A percentile compares a stretch with the other conserved stretches of the same genome.
Conservation (phyloP, 2,329 filamentous ascomycete genomes). For the Aspergillus fructus region DNA sequence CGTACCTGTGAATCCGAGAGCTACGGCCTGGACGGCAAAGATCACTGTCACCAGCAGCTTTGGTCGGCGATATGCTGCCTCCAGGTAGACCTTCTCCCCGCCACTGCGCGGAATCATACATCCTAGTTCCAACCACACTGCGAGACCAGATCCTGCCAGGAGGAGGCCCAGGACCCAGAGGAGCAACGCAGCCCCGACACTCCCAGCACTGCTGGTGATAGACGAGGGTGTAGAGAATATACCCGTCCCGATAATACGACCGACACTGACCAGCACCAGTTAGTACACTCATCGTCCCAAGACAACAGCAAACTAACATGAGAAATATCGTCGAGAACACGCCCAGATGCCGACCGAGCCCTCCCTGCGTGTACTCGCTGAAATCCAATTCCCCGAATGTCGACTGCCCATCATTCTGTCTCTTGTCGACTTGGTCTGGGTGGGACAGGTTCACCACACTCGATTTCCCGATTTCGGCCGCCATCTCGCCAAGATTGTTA, state of each 20-base stretch:
- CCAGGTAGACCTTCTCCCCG: conserved; percentile 51
- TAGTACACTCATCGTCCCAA: too few relatives aligned
- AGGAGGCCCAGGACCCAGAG: conserved; percentile 55
- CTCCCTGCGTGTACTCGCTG: conserved; percentile 4
- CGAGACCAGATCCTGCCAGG: conserved; percentile 48
- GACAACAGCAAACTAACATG: background rate
- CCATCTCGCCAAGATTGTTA: background rate
- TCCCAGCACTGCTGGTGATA: conserved; percentile 56
- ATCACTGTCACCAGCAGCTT: background rate
- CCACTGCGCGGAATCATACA: conserved; percentile 47
- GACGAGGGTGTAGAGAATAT: conserved; percentile 57
- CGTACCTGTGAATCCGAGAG: conserved; percentile 5
- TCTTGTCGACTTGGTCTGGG: background rate
- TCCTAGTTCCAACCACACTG: conserved; percentile 50
- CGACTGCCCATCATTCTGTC: background rate
- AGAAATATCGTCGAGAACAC: conserved; percentile 1
- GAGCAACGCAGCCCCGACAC: conserved; percentile 54
- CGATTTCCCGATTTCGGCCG: background rate
- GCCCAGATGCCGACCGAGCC: conserved; percentile 5
- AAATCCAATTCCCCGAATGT: background rate
- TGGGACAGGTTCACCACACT: background rate
- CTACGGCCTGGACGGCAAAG: conserved; percentile 2
- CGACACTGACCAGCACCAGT: background rate
- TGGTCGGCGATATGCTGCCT: conserved; percentile 20
- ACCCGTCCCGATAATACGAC: conserved; percentile 6